Evolutionary conservation across 2,329 filamentous ascomycete genomes (phyloP), one percentile per base, ranked within the genome.

Genomic region (Ceratocystis harringtonii): DNA sequence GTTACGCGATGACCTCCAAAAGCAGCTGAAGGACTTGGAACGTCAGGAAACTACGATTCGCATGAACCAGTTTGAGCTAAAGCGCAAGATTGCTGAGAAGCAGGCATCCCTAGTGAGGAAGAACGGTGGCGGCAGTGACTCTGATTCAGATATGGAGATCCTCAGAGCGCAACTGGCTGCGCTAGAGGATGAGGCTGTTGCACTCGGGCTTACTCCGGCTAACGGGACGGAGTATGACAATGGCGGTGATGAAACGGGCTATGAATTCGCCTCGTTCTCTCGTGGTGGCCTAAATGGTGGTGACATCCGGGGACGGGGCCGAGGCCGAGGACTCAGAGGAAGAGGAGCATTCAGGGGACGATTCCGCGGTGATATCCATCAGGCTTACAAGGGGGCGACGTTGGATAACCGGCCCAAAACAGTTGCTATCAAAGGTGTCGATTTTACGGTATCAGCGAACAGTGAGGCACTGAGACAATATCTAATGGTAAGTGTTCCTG

Each of bases 331-430:
- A 63, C 75, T 74, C 36, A 57, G 72, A 6, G 75, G 75, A 19
- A 71, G 76, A 72, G 72, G 8, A 73, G 72, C 30, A 70, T 74
- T 6, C 22, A 50, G 65, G 15, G 50, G 65, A 22, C 58, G 48
- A n/a, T 67, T 62, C 45, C 62, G 65, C 1, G 65, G 77, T 57
- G 79, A 80, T 41, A 77, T 79, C 68, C 79, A 81, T 60, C 79
- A 80, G 2, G 80, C 80, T 0, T 85, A 84, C 69, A 82, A 80
- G 3, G 79, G 80, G 41, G 87, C 86, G 69, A 86, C 86, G 19
- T 78, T 94, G 25, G 89, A 94, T 71, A 91, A 92, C 72, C 80
- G 89, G 57, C 86, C 89, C 0, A 87, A 82, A 72, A 85, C 80
- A 68, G 77, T 94, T 8, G 80, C 81, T 5, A 75, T 92, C 28